Conservation (phyloP, 2,329 filamentous ascomycete genomes). For the Botrytis sinoallii region DNA sequence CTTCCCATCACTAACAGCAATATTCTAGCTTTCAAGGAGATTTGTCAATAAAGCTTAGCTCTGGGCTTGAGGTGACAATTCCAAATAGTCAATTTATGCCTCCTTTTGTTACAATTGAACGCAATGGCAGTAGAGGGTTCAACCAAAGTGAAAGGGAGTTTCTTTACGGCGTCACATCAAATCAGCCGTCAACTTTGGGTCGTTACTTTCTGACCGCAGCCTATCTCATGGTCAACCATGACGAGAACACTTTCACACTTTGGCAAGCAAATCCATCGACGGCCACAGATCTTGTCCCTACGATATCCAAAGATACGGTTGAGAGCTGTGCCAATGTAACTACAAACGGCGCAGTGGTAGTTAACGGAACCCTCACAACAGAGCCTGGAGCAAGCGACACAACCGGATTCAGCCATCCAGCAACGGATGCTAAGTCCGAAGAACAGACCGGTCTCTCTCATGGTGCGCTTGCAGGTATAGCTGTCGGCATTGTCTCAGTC, state of each 20-base stretch:
- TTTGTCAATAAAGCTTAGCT: slow-evolving; percentile 5
- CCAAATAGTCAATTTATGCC: slow-evolving; percentile 7
- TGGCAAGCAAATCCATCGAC: slow-evolving; percentile 7
- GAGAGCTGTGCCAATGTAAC: background rate
- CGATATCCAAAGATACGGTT: background rate
- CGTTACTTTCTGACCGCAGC: slow-evolving; percentile 8
- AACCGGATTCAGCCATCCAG: background rate
- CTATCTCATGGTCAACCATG: slow-evolving; percentile 15
- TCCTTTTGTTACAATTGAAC: background rate
- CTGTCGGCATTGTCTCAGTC: background rate
- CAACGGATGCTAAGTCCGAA: background rate
- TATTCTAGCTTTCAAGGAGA: slow-evolving; percentile 3
- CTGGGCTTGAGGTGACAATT: background rate
- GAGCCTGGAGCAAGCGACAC: background rate
- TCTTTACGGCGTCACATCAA: background rate
- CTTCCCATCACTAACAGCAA: background rate
- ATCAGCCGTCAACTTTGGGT: slow-evolving; percentile 2
- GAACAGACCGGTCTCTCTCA: background rate
- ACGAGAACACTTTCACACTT: background rate
- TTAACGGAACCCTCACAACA: background rate
- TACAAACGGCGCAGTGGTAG: background rate
- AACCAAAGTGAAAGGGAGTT: background rate
- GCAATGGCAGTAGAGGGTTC: background rate
- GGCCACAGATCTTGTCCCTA: background rate
- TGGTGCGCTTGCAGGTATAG: background rate